Evolutionary conservation across 345 rosid species (phyloP), one percentile per base, ranked within the genome.

Genomic region (Acer saccharum): DNA sequence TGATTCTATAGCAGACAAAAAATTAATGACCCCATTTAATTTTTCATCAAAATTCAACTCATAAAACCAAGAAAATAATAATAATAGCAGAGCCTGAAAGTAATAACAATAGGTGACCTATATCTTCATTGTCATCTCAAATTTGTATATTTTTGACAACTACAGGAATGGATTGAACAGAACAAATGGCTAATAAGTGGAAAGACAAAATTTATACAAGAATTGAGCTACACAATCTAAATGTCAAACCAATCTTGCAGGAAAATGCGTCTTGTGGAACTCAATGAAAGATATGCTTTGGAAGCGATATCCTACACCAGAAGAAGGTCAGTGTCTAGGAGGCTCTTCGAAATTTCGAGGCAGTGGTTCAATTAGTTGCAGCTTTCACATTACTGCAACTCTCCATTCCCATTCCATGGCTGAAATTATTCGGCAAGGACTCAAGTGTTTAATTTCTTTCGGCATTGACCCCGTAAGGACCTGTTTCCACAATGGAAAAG

Each of bases 401-500:
- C 58, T 60, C 80, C 39, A 27, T 35, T 52, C n/a, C 72, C 68
- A 14, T 25, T 48, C 79, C 81, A 14, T 46, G 63, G 75, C 90
- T 82, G 84, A 84, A 87, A 65, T 91, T 83, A 72, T 90, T 89
- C 77, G 92, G 83, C 86, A 96, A 82, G 46, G 92, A 82, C 73
- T 90, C 95, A 0, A 92, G 81, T 94, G 98, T 82, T 90, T 89
- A 72, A 90, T 82, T 86, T 94, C 97, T 76, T 96, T 96, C 0
- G 99, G 98, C 93, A 96, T 85, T 16, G 99, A 96, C 66, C 98
- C 97, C 8, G 98, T 96, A 11, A 96, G 95, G 70, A 96, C 97
- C 97, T 89, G 82, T 81, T 83, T 73, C 72, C 50, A 50, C 39
- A 52, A 64, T 16, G 25, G 21, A 70, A 65, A 69, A 57, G n/a